Base-by-base conservation (phyloP, 768 basidiomycete genomes). In the Sarcodon aspratus region DNA sequence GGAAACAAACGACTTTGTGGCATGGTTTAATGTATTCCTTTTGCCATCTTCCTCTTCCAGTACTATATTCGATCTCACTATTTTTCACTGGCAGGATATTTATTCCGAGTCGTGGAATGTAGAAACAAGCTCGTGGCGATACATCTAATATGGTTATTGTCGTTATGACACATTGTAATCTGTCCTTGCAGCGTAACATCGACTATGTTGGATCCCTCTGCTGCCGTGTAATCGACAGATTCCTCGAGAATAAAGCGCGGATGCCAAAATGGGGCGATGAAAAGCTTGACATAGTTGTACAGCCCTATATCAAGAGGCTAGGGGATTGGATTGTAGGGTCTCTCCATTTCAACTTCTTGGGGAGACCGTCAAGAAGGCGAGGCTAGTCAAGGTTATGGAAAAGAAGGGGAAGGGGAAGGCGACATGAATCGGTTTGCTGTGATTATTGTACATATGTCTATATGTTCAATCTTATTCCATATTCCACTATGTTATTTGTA, bases 91-190 rank as follows among this genome's bases (percentile, higher is more conserved):
- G n/a, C 55, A 82, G 82, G 81, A 85, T 52, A 62, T 84, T 12
- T 83, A 82, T 57, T n/a, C n/a, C n/a, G n/a, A n/a, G n/a, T 83
- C 80, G 7, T 85, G 84, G 62, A 77, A 82, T 61, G 78, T 81
- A 74, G 82, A n/a, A 87, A 55, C 79, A 82, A 55, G 72, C 75
- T 46, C 75, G 75, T 55, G 84, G 81, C 15, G 68, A 64, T 27
- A 78, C 77, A 49, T 83, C 82, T 58, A 86, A 85, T 59, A 70
- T 85, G 54, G 67, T 87, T 46, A 80, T 79, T 8, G 79, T 84
- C 35, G 70, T 82, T 50, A 82, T 83, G 78, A 61, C 74, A 50
- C 72, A 75, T 53, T 70, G 70, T 47, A 55, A 63, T 17, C 61
- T 80, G 45, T 67, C 69, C 48, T 65, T 84, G 44, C 82, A 85